Evolutionary conservation across 257 asterid species (phyloP).

Genomic region (Ligustrum vulgare): DNA sequence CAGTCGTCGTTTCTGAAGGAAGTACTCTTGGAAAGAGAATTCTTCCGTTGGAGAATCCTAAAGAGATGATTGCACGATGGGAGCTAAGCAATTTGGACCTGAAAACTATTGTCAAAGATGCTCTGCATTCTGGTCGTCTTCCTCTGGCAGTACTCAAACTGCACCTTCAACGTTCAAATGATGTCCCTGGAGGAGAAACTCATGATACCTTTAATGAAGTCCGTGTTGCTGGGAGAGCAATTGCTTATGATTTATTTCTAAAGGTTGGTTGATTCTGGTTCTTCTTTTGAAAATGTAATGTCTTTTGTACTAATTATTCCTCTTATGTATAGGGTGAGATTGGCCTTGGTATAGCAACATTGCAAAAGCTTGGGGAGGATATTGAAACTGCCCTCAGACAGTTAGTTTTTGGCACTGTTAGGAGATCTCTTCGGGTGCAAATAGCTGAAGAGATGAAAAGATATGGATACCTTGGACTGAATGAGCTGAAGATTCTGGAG

Average conservation of each 20-base stretch:
- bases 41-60: conserved; percentile 65
- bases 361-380: conserved; percentile 98
- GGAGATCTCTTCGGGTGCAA: conserved; percentile 81
- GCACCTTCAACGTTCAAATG: conserved; percentile 73
- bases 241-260: conserved; percentile 80
- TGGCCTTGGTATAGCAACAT: conserved; percentile 81
- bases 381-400: conserved; percentile 73
- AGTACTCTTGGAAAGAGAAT: conserved; percentile 40
- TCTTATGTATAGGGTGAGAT: conserved; percentile 71
- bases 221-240: conserved; percentile 81
- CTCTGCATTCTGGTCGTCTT: conserved; percentile 89
- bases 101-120: conserved; percentile 84
- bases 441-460: conserved; percentile 80
- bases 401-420: conserved; percentile 81
- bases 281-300: conserved; percentile 16
- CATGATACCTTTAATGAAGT: conserved; percentile 84
- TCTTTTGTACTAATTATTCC: conserved; percentile 28
- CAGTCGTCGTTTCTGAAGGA: conserved; percentile 57
- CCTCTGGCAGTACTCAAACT: conserved; percentile 94
- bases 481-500: conserved; percentile 78
- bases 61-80: conserved; percentile 96
- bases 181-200: conserved; percentile 56
- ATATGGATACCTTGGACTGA: conserved; percentile 65
- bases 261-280: conserved; percentile 58
- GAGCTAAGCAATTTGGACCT: conserved; percentile 75